These are phyloP conservation scores for Aspergillus neotritici DNA, from an alignment of 2,329 filamentous ascomycete genomes.

Conservation along the genomic window DNA sequence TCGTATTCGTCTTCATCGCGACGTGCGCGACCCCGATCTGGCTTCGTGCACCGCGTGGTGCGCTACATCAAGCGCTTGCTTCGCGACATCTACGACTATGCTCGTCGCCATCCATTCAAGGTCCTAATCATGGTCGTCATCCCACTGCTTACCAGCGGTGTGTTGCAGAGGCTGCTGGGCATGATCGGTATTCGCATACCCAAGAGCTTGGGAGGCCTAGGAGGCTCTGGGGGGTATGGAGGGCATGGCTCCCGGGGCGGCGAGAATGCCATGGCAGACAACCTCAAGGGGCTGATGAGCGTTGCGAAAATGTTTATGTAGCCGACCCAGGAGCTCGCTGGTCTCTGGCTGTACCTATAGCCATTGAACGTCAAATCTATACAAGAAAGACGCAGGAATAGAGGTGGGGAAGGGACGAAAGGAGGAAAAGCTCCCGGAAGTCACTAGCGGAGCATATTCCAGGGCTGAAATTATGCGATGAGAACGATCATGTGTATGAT, in stretches of 20 bases:
- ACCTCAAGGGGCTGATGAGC: constrained; percentile 28
- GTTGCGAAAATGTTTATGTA: constrained; percentile 36
- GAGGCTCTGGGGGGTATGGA: constrained; percentile 26
- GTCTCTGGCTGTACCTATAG: no score
- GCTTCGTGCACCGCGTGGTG: constrained; percentile 69
- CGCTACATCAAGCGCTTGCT: constrained; percentile 72
- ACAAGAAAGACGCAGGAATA: no score
- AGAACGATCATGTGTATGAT: constrained; percentile 16
- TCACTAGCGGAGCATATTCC: neutral
- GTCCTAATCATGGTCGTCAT: constrained; percentile 82
- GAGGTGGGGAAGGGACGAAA: no score
- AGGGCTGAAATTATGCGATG: constrained; percentile 1
- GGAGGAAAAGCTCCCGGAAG: neutral
- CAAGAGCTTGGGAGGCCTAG: constrained; percentile 39
- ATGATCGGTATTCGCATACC: constrained; percentile 77
- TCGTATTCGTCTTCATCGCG: constrained; percentile 61
- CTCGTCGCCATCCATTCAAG: constrained; percentile 76
- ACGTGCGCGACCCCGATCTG: constrained; percentile 68
- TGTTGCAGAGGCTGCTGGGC: constrained; percentile 68
- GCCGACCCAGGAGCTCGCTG: neutral
- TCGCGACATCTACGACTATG: constrained; percentile 74
- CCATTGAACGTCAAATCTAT: no score
- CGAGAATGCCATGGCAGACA: constrained; percentile 27
- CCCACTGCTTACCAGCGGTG: constrained; percentile 79
- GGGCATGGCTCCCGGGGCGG: constrained; percentile 14